These are phyloP conservation scores for Puccinia coronata DNA, from an alignment of 1,284 basidiomycete genomes.

Conservation along the genomic window DNA sequence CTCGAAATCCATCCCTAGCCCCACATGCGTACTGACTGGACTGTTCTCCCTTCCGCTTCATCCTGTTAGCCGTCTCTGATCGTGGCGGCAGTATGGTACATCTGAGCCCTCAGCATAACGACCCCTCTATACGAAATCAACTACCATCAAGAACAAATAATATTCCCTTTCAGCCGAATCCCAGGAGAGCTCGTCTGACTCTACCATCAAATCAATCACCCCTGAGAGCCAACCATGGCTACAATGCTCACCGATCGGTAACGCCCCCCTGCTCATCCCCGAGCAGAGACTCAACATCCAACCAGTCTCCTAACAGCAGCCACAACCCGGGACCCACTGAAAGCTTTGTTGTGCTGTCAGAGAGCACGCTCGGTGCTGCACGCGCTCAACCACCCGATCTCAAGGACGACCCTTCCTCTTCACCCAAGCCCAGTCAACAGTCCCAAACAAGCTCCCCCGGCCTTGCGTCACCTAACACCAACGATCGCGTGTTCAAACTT, in stretches of 20 bases:
- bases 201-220: constrained; percentile 7
- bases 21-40: background rate
- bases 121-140: constrained; percentile 24
- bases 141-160: background rate
- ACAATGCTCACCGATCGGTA: background rate
- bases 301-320: constrained; percentile 8
- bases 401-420: background rate
- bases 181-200: background rate
- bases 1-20: background rate
- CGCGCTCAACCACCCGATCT: constrained; percentile 31
- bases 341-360: constrained; percentile 46
- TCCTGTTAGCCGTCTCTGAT: constrained; percentile 39
- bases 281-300: background rate
- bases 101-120: background rate
- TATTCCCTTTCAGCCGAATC: background rate
- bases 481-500: constrained; percentile 22
- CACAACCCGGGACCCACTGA: constrained; percentile 29
- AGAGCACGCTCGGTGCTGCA: constrained; percentile 41
- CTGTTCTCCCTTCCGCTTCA: background rate
- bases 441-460: background rate
- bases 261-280: background rate
- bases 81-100: constrained; percentile 7
- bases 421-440: background rate
- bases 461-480: background rate
- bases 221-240: background rate